Conservation (phyloP, 805 yeast species). For the Clavispora vitiphila region DNA sequence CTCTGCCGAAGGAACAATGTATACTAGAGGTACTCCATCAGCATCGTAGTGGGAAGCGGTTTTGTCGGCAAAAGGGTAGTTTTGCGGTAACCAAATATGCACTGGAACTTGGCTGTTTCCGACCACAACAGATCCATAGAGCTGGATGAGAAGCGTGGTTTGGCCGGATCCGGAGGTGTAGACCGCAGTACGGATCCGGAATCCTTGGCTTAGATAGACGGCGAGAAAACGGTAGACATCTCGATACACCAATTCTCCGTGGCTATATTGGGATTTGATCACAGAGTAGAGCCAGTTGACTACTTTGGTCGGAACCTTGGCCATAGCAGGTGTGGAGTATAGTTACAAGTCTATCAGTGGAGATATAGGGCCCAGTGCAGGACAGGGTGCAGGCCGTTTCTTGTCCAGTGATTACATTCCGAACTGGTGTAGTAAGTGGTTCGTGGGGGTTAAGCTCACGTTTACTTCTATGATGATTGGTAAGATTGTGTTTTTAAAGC, state of each 20-base stretch:
- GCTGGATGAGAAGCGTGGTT: conserved; percentile 53
- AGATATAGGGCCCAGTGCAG: conserved; percentile 15
- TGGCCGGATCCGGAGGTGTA: conserved; percentile 50
- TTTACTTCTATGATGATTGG: no score
- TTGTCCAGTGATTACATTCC: no score
- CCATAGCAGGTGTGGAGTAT: conserved; percentile 11
- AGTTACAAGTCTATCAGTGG: conserved; percentile 37
- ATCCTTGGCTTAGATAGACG: conserved; percentile 37
- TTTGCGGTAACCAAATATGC: conserved; percentile 71
- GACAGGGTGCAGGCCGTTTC: no score
- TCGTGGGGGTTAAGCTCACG: no score
- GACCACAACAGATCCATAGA: conserved; percentile 51
- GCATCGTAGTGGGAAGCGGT: conserved; percentile 9
- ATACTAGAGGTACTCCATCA: conserved; percentile 56
- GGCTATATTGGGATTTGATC: conserved; percentile 47
- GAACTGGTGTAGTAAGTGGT: no score
- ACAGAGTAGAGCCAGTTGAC: conserved; percentile 39
- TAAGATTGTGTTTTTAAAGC: no score
- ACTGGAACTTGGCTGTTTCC: conserved; percentile 40
- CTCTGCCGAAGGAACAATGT: conserved; percentile 52
- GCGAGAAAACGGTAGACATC: conserved; percentile 57
- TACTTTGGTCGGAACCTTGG: conserved; percentile 26
- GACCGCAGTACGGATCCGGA: conserved; percentile 65
- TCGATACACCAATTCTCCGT: conserved; percentile 55
- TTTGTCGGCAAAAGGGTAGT: conserved; percentile 48